These are phyloP conservation scores for Tagetes patula DNA, from an alignment of 129 eudicot genomes.

Conservation along the genomic window DNA sequence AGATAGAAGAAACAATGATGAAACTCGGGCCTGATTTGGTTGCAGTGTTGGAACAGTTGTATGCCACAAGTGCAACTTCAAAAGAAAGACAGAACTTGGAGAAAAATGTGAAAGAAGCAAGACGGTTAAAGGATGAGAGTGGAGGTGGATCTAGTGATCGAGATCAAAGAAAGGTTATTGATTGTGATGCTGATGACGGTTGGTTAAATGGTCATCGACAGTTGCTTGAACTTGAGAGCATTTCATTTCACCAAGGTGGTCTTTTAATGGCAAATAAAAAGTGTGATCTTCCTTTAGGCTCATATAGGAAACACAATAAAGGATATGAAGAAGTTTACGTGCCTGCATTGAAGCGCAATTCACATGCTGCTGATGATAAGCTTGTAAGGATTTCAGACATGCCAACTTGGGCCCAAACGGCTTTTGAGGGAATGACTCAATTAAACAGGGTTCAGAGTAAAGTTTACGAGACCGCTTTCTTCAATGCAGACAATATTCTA, in stretches of 20 bases:
- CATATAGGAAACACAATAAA: constrained; percentile 63
- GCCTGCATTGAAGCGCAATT: constrained; percentile 76
- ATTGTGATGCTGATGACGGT: constrained; percentile 68
- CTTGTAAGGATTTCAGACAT: constrained; percentile 61
- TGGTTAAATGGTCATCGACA: constrained; percentile 83
- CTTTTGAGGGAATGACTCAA: constrained; percentile 70
- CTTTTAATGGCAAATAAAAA: constrained; percentile 66
- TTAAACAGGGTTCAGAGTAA: constrained; percentile 90
- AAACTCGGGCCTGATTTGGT: constrained; percentile 64
- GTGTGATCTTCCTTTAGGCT: constrained; percentile 77
- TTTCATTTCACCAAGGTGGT: constrained; percentile 76
- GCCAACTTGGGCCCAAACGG: constrained; percentile 92
- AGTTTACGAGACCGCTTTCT: constrained; percentile 87
- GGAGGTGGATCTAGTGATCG: constrained; percentile 53
- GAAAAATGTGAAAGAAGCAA: constrained; percentile 86
- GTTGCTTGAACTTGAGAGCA: constrained; percentile 80
- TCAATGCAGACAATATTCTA: constrained; percentile 66
- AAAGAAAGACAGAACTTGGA: constrained; percentile 90
- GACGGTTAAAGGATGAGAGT: constrained; percentile 75
- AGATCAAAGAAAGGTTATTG: constrained; percentile 44
- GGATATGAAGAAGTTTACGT: constrained; percentile 94
- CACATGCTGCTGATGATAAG: constrained; percentile 60
- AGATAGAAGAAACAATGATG: constrained; percentile 76
- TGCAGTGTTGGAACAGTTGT: constrained; percentile 80
- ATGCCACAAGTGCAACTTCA: constrained; percentile 85